Evolutionary conservation across 306 rosid genomes (phyloP).

Genomic region (Quercus parvula): DNA sequence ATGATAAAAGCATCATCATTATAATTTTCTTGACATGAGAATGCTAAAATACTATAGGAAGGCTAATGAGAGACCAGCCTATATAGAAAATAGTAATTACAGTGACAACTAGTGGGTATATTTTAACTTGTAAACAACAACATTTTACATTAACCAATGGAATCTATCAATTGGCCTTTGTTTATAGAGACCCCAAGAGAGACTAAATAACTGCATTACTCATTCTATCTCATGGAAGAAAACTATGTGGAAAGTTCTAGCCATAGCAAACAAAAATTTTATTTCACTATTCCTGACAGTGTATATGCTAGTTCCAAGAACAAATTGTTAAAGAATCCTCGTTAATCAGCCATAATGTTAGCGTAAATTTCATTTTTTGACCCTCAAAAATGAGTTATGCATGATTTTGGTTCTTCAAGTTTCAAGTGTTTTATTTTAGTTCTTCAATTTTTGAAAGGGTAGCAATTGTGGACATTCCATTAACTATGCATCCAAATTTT

Average conservation of each 20-base stretch:
- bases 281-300: background rate
- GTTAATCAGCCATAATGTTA: background rate
- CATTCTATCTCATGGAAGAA: background rate
- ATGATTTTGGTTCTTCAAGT: too few relatives aligned
- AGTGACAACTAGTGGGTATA: background rate
- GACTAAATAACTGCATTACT: background rate
- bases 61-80: background rate
- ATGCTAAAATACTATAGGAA: background rate
- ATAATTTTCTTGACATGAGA: background rate
- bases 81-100: background rate
- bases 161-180: background rate
- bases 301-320: background rate
- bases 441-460: too few relatives aligned
- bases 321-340: background rate
- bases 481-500: too few relatives aligned
- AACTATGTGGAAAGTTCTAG: background rate
- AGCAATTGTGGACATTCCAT: too few relatives aligned
- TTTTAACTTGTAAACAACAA: background rate
- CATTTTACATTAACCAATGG: background rate
- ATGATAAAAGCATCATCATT: background rate
- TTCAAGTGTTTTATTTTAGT: too few relatives aligned
- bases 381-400: too few relatives aligned
- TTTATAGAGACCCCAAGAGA: background rate
- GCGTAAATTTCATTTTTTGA: too few relatives aligned
- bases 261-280: background rate